Evolutionary conservation across 345 rosid species (phyloP), one percentile per base, ranked within the genome.

Genomic region (Citrus medica): DNA sequence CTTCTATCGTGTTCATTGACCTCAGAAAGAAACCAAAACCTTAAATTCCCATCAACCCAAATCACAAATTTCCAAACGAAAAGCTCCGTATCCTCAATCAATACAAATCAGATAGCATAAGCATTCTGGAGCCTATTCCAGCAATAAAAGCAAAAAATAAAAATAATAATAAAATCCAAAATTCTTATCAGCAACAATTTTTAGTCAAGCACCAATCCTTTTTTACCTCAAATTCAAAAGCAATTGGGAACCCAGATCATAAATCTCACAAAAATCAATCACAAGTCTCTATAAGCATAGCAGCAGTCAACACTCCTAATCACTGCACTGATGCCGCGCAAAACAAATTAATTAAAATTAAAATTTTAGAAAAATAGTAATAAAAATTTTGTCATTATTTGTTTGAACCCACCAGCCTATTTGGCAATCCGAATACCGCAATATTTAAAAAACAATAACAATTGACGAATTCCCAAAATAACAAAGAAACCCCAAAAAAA

Each of bases 31-130:
- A 7, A 27, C 28, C 16, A 25, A n/a, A 63, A 32, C 21, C 77
- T 27, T 61, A 27, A 75, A 69, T 78, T 73, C 73, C 66, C 69
- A 65, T 25, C 67, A 79, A 60, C 78, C 78, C 76, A 77, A 71
- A 64, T 46, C 42, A 59, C 35, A 66, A 73, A 73, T 77, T 70
- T 62, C 80, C 38, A 58, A 37, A 61, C 48, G 37, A 64, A 53
- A n/a, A 69, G 7, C 17, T 75, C 63, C 27, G 55, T 46, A 32
- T 30, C 66, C 14, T 28, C 55, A 37, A 55, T 35, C 19, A 40
- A 79, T 1, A 59, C 17, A 16, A 66, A 46, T 71, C 67, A 53
- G 59, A 72, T 35, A 17, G 21, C 2, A 70, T 42, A 46, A 69
- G 27, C 63, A 67, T 60, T 33, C 22, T 27, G 14, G 60, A 61